Evolutionary conservation across 2,329 filamentous ascomycete genomes (phyloP).

Genomic region (Pseudocercospora musae): DNA sequence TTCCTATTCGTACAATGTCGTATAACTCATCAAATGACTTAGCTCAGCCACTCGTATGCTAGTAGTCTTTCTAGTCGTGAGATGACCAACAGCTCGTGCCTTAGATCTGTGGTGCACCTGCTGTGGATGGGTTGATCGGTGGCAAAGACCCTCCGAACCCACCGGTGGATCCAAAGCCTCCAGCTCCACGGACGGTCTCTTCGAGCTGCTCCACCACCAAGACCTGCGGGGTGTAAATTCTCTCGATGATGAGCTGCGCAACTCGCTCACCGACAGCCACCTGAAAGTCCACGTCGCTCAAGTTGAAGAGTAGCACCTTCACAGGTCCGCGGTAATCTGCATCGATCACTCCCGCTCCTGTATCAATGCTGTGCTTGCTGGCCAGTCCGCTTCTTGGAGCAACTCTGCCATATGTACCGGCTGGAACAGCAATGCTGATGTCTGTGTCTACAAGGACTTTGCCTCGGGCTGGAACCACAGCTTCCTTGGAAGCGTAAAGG

Average conservation of each 20-base stretch:
- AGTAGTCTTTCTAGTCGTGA: not conserved
- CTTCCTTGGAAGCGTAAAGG: slow-evolving; percentile 71
- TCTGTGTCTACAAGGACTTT: slow-evolving; percentile 88
- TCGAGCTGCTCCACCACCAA: slow-evolving; percentile 84
- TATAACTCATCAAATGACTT: not conserved
- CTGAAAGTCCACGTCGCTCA: slow-evolving; percentile 74
- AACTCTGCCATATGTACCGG: slow-evolving; percentile 75
- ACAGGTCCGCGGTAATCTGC: slow-evolving; percentile 94
- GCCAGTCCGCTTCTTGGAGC: slow-evolving; percentile 31
- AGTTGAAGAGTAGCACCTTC: slow-evolving; percentile 93
- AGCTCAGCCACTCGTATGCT: not conserved
- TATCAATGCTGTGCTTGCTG: slow-evolving; percentile 89
- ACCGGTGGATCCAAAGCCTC: slow-evolving; percentile 89
- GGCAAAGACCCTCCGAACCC: slow-evolving; percentile 37
- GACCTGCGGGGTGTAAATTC: slow-evolving; percentile 90
- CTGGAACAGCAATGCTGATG: slow-evolving; percentile 84
- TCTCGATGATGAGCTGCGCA: slow-evolving; percentile 89
- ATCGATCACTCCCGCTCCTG: slow-evolving; percentile 93
- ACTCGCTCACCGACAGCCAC: slow-evolving; percentile 84
- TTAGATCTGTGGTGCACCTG: not conserved
- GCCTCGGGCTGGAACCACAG: slow-evolving; percentile 73
- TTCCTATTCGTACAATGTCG: not conserved
- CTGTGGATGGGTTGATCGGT: slow-evolving; percentile 18
- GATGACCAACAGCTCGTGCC: not conserved
- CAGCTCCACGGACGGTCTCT: slow-evolving; percentile 84